phyloP scores from a whole-genome alignment of 78 protist genomes.

The Dictyostelium discoideum region DNA sequence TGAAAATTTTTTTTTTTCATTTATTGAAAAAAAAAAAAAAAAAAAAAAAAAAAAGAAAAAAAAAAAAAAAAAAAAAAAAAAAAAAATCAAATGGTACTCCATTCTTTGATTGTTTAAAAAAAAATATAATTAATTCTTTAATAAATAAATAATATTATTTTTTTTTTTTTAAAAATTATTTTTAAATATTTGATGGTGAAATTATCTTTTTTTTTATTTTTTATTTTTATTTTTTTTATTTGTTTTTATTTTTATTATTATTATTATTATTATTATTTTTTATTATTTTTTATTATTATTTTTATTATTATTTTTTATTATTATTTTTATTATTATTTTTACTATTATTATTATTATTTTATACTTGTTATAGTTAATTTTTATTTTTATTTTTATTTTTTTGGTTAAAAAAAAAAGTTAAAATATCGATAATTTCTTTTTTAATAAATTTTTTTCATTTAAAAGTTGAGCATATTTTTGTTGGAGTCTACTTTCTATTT shows the following conservation, averaged over 20 bases:
- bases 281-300: not conserved
- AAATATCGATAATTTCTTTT: not conserved
- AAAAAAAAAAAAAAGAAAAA: too few species aligned
- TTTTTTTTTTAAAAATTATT: too few species aligned
- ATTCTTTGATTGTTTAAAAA: not conserved
- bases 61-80: too few species aligned
- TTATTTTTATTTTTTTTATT: not conserved
- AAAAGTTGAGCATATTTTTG: constrained; percentile 20
- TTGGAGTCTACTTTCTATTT: constrained; percentile 56
- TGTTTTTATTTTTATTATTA: not conserved
- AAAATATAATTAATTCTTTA: too few species aligned
- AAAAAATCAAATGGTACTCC: not conserved
- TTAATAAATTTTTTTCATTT: not conserved
- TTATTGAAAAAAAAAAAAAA: too few species aligned
- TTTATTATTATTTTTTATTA: too few species aligned
- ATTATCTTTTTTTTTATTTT: not conserved
- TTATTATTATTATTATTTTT: not conserved
- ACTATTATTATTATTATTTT: too few species aligned
- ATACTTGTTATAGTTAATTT: not conserved
- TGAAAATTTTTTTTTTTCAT: too few species aligned
- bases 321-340: not conserved
- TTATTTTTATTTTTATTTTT: too few species aligned
- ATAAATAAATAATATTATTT: too few species aligned
- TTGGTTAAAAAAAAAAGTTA: not conserved
- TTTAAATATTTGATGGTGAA: not conserved